Evolutionary conservation across 2,329 filamentous ascomycete species (phyloP).

Genomic region (Colletotrichum gloeosporioides): DNA sequence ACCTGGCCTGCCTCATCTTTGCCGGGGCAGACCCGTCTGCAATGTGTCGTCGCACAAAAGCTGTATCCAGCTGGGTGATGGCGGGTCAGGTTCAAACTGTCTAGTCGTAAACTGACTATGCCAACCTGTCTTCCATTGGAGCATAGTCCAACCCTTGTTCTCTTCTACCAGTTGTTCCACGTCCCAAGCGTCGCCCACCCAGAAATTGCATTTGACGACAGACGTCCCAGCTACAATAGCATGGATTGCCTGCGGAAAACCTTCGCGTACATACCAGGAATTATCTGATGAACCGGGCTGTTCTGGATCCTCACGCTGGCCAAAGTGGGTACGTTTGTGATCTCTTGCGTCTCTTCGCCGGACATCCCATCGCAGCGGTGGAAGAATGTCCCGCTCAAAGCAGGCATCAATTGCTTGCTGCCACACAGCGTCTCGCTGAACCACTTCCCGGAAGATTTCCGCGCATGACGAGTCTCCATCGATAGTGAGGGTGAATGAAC

Average conservation of each 20-base stretch:
- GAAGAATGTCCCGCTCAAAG: not conserved
- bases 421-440: conserved; percentile 1
- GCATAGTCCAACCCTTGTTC: not conserved
- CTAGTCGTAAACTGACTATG: not conserved
- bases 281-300: not conserved
- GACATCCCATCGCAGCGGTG: not conserved
- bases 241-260: not conserved
- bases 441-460: not conserved
- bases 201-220: not conserved
- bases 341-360: not conserved
- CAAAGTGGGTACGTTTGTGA: not conserved
- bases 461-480: not conserved
- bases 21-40: not conserved
- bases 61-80: not conserved
- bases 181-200: not conserved
- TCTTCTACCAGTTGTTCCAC: not conserved
- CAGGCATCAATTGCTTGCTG: not conserved
- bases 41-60: not conserved
- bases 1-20: no score
- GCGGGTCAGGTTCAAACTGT: not conserved
- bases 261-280: not conserved
- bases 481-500: not conserved
- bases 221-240: not conserved
- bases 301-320: not conserved
- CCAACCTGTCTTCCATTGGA: not conserved